These are phyloP conservation scores for Harrya chromipes DNA, from an alignment of 768 basidiomycete species.

Conservation along the genomic window DNA sequence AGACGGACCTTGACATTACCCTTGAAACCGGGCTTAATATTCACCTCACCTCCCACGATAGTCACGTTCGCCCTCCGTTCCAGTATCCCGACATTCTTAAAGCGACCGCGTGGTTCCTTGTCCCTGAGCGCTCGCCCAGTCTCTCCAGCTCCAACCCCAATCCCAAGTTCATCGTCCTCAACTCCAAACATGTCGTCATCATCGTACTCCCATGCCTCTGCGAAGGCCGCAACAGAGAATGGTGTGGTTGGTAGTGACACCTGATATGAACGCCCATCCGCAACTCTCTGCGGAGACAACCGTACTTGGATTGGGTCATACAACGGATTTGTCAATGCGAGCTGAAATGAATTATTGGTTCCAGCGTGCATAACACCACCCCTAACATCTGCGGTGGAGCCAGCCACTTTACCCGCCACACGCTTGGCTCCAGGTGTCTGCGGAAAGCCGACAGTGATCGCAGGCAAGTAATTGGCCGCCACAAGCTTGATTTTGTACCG, in stretches of 20 bases:
- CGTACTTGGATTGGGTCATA: slow-evolving; percentile 94
- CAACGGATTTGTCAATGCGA: slow-evolving; percentile 90
- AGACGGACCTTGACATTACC: slow-evolving; percentile 73
- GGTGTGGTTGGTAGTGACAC: slow-evolving; percentile 73
- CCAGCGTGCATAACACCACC: slow-evolving; percentile 61
- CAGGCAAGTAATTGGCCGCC: slow-evolving; percentile 90
- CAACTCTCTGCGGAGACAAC: slow-evolving; percentile 68
- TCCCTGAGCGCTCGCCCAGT: slow-evolving; percentile 40
- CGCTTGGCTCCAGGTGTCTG: slow-evolving; percentile 43
- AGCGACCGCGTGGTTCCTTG: slow-evolving; percentile 45
- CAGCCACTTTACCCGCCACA: slow-evolving; percentile 35
- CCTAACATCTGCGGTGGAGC: slow-evolving; percentile 37
- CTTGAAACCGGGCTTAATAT: slow-evolving; percentile 73
- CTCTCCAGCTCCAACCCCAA: slow-evolving; percentile 27
- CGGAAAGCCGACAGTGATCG: slow-evolving; percentile 71
- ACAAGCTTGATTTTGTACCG: slow-evolving; percentile 98
- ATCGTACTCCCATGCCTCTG: slow-evolving; percentile 98
- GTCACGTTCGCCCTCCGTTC: slow-evolving; percentile 91
- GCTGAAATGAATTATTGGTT: slow-evolving; percentile 79
- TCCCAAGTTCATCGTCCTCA: slow-evolving; percentile 38
- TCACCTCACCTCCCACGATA: slow-evolving; percentile 84
- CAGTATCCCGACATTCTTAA: slow-evolving; percentile 71
- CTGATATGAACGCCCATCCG: slow-evolving; percentile 53
- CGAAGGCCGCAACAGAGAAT: slow-evolving; percentile 86
- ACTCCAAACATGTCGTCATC: slow-evolving; percentile 82